These are phyloP conservation scores for Inosperma sp. DNA, from an alignment of 768 basidiomycete genomes.

Conservation along the genomic window DNA sequence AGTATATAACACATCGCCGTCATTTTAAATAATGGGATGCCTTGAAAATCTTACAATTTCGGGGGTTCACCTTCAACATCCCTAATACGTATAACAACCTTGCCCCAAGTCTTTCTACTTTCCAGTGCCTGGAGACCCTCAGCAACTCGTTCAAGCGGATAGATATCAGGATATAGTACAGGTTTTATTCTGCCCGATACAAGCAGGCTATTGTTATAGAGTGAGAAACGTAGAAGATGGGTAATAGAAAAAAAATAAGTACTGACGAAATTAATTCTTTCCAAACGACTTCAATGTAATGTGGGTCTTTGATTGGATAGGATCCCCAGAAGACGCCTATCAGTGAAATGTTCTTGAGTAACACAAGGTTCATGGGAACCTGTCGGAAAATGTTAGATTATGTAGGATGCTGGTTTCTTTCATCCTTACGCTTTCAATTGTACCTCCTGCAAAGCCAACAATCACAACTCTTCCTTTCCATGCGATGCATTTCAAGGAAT, in stretches of 20 bases:
- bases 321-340: conserved; percentile 88
- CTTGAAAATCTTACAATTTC: conserved; percentile 36
- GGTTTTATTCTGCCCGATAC: conserved; percentile 60
- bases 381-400: conserved; percentile 24
- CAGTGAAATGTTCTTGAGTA: conserved; percentile 84
- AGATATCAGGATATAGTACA: conserved; percentile 64
- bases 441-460: conserved; percentile 72
- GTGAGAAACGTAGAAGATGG: conserved; percentile 1
- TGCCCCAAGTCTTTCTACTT: conserved; percentile 87
- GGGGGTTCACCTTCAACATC: conserved; percentile 42
- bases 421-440: conserved; percentile 66
- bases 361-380: conserved; percentile 81
- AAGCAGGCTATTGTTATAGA: conserved; percentile 48
- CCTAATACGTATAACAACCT: conserved; percentile 65
- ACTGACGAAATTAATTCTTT: conserved; percentile 59
- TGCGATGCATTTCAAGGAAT: conserved; percentile 85
- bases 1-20: no score
- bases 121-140: conserved; percentile 76
- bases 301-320: conserved; percentile 63
- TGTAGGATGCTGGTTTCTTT: background rate
- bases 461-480: conserved; percentile 93
- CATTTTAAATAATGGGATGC: no score
- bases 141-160: conserved; percentile 58
- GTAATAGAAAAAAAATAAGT: background rate
- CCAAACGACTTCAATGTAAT: conserved; percentile 64